Conservation (phyloP, 768 basidiomycete genomes). For the Boletus reticuloceps region DNA sequence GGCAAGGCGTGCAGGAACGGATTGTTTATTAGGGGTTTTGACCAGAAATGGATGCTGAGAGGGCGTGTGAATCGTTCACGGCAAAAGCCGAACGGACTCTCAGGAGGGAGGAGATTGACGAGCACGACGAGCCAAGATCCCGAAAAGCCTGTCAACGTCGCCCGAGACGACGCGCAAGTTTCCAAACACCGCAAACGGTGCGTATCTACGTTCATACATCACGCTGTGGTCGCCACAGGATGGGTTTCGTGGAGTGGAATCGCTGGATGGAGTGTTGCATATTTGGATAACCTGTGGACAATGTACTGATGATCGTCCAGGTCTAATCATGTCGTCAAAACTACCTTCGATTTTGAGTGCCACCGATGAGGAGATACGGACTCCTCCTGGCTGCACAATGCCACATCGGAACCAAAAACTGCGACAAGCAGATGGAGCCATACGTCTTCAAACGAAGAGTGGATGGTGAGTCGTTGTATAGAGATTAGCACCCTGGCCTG, state of each 20-base stretch:
- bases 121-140: slow-evolving; percentile 22
- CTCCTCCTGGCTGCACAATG: slow-evolving; percentile 92
- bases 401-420: slow-evolving; percentile 98
- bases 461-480: slow-evolving; percentile 66
- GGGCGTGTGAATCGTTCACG: too few relatives aligned
- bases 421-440: slow-evolving; percentile 98
- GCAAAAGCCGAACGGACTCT: too few relatives aligned
- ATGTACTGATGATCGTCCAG: slow-evolving; percentile 31
- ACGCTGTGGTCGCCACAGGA: slow-evolving; percentile 5
- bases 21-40: too few relatives aligned
- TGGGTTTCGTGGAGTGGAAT: slow-evolving; percentile 6
- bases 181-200: slow-evolving; percentile 39
- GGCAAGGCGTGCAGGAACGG: too few relatives aligned
- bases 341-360: slow-evolving; percentile 90
- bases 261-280: slow-evolving; percentile 35
- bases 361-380: slow-evolving; percentile 97
- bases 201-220: slow-evolving; percentile 22
- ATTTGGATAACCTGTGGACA: slow-evolving; percentile 28
- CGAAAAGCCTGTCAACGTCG: slow-evolving; percentile 38
- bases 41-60: too few relatives aligned
- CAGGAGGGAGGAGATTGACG: background rate
- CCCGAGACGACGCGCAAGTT: slow-evolving; percentile 38
- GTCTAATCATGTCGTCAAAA: slow-evolving; percentile 71
- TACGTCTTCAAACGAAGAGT: slow-evolving; percentile 97
- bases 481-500: slow-evolving; percentile 7